These are phyloP conservation scores for Fomitopsis betulina DNA, from an alignment of 1,284 basidiomycete genomes.

Conservation along the genomic window DNA sequence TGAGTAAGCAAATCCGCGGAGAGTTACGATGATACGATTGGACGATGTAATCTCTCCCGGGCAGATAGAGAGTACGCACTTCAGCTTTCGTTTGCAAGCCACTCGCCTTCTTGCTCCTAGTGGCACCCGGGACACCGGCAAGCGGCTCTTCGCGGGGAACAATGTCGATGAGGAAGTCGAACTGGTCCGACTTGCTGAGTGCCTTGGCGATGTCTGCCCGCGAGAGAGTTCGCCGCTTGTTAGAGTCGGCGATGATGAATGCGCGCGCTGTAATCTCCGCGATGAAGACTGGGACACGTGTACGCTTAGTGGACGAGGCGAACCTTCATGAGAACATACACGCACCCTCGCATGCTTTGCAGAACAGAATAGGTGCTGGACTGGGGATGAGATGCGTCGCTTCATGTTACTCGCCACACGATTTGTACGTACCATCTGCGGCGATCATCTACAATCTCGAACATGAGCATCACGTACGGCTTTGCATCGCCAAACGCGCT, in stretches of 20 bases:
- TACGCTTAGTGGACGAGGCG: not conserved
- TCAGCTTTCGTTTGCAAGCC: constrained; percentile 13
- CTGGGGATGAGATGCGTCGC: constrained; percentile 1
- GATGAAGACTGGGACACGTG: constrained; percentile 72
- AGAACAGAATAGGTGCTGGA: constrained; percentile 87
- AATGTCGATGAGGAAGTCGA: constrained; percentile 91
- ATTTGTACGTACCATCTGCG: constrained; percentile 66
- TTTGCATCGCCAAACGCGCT: no score
- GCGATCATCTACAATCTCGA: constrained; percentile 78
- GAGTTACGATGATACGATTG: not conserved
- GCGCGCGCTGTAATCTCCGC: constrained; percentile 91
- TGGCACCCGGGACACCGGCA: constrained; percentile 13
- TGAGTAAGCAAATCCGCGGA: not conserved
- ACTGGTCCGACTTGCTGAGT: constrained; percentile 85
- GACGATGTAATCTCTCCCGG: not conserved
- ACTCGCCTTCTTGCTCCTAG: constrained; percentile 23
- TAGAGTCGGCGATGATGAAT: constrained; percentile 90
- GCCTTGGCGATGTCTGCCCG: constrained; percentile 90
- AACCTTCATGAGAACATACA: constrained; percentile 15
- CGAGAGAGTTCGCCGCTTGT: constrained; percentile 88
- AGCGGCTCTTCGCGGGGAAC: constrained; percentile 75
- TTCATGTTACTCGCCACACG: constrained; percentile 6
- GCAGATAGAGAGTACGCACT: constrained; percentile 7
- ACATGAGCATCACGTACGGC: not conserved
- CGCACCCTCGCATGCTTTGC: constrained; percentile 94